Base-by-base conservation (phyloP, 2,329 filamentous ascomycete species). In the Nannizzia gypsea region DNA sequence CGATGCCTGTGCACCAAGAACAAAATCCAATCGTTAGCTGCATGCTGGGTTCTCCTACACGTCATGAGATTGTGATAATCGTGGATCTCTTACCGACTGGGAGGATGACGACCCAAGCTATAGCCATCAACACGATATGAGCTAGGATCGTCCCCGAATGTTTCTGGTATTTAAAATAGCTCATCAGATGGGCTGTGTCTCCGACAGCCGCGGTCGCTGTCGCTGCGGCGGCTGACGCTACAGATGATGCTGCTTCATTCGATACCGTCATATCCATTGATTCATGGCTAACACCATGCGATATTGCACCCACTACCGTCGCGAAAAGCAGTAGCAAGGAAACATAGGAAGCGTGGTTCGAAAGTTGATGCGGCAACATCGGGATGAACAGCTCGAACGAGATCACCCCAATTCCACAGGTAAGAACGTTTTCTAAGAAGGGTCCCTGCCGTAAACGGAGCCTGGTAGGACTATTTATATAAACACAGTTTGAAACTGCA, bases 51-150 rank as follows among this genome's bases (percentile, higher is more conserved):
- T 62, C 31, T 34, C 20, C 42, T 15, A 24, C 2, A 50, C 26
- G 13, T 50, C 20, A 6, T 26, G 3, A 28, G 5, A 46, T 44
- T 3, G 8, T 59, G 46, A 60, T 31, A 34, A 54, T 9, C 11
- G 50, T 15, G 56, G 3, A 6, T 15, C 2, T 75, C 84, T 75
- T 78, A 88, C 88, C 85, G 62, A 87, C 72, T 57, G 89, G 89
- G 59, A 92, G 78, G 56, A 88, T 69, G 59, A 91, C 79, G 38
- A 87, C 78, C 89, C 89, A 93, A 6, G 81, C 82, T 6, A 88
- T 60, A 1, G 84, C 74, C 84, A 90, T 90, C 52, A 89, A 75
- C 3, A 73, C 76, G 60, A 91, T 86, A 68, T 93, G 89, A 60
- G 81, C 81, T 66, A 87, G 79, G 66, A 93, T 85, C 56, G 71